A percentile compares a stretch with the other conserved stretches of the same genome.
Evolutionary conservation across 1,284 basidiomycete genomes (phyloP).

Genomic region (Sanguinoderma infundibulare): DNA sequence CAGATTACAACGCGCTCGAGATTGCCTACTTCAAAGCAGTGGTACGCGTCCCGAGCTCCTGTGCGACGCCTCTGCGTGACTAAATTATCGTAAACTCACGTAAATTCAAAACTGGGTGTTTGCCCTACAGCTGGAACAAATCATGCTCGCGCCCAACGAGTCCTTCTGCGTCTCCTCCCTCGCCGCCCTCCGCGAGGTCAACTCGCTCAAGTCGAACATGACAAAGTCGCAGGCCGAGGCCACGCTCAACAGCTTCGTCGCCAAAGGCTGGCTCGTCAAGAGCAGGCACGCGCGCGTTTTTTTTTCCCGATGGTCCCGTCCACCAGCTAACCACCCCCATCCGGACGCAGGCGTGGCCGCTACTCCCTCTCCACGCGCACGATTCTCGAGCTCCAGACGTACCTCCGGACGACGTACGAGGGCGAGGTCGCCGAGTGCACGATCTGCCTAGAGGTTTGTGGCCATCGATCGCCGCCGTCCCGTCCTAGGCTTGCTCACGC

Average conservation of each 20-base stretch:
- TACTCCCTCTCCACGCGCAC: slow-evolving; percentile 81
- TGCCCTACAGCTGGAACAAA: slow-evolving; percentile 76
- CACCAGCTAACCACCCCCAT: neutral
- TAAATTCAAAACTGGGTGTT: too few relatives aligned
- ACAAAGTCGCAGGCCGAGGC: slow-evolving; percentile 77
- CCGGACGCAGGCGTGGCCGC: slow-evolving; percentile 51
- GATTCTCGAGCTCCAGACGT: slow-evolving; percentile 74
- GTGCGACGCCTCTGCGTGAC: neutral
- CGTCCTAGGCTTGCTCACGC: neutral
- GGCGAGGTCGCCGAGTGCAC: slow-evolving; percentile 76
- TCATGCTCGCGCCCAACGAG: slow-evolving; percentile 79
- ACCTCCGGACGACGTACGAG: slow-evolving; percentile 76
- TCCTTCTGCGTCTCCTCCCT: slow-evolving; percentile 78
- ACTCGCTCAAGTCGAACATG: slow-evolving; percentile 65
- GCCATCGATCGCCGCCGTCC: slow-evolving; percentile 13
- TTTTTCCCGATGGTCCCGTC: neutral
- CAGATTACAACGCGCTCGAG: slow-evolving; percentile 77
- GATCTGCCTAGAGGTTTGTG: slow-evolving; percentile 70
- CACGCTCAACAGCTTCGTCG: slow-evolving; percentile 79
- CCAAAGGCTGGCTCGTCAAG: slow-evolving; percentile 78
- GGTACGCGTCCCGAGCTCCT: slow-evolving; percentile 46
- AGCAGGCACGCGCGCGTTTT: slow-evolving; percentile 61
- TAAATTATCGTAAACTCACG: too few relatives aligned
- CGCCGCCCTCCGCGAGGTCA: slow-evolving; percentile 75
- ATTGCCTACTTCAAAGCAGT: slow-evolving; percentile 83